Percentiles rank a stretch among this genome's conserved stretches.
These are phyloP conservation scores for Centella asiatica DNA, from an alignment of 129 eudicot species.

Conservation along the genomic window DNA sequence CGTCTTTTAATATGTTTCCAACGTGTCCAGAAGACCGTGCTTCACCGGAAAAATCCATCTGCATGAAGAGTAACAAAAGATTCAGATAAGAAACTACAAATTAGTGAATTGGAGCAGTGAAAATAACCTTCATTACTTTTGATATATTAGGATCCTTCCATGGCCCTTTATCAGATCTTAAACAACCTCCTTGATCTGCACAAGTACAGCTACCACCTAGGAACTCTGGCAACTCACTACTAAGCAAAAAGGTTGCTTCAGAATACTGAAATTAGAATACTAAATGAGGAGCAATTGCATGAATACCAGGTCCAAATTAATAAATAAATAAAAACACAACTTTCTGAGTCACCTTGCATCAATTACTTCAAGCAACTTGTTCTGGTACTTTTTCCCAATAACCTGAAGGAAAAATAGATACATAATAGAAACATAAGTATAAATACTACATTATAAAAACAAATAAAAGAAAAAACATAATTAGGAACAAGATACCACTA, in stretches of 20 bases:
- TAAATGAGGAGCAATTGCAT: not conserved
- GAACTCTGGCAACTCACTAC: conserved; percentile 74
- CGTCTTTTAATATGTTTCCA: conserved; percentile 21
- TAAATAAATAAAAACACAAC: not conserved
- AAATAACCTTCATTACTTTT: conserved; percentile 27
- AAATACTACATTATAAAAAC: not conserved
- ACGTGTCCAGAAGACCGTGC: conserved; percentile 32
- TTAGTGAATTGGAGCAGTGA: not conserved
- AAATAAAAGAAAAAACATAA: not conserved
- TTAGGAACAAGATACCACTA: too few relatives aligned
- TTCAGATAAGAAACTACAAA: not conserved
- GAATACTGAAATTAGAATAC: conserved; percentile 9
- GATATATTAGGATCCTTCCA: conserved; percentile 54
- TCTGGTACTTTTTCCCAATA: conserved; percentile 56
- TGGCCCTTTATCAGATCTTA: conserved; percentile 74
- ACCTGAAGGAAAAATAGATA: too few relatives aligned
- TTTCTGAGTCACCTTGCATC: conserved; percentile 49
- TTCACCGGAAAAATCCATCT: conserved; percentile 44
- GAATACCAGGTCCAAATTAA: not conserved
- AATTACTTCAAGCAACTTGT: conserved; percentile 70
- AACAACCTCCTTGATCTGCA: conserved; percentile 58
- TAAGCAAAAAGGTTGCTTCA: conserved; percentile 6
- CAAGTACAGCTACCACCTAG: conserved; percentile 73
- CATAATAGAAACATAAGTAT: not conserved
- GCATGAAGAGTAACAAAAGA: conserved; percentile 14